Base-by-base conservation (phyloP, 2,329 filamentous ascomycete genomes). In the Cryoendolithus antarcticus region DNA sequence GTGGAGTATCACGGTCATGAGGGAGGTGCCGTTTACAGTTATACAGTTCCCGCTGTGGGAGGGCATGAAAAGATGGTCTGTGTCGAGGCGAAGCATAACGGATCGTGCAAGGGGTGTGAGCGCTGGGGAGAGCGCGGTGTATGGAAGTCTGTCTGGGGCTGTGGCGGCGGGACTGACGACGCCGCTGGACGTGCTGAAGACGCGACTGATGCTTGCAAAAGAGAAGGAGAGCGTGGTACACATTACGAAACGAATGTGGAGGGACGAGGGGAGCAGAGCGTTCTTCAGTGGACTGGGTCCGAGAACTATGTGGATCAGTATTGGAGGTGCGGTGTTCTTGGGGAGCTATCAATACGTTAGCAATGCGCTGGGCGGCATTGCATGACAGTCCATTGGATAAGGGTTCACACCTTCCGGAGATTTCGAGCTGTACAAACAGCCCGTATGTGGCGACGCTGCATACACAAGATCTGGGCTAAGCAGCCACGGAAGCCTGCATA, bases 31-130 rank as follows among this genome's bases (percentile, higher is more conserved):
- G 3, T 98, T 98, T 56, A 96, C 93, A 2, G 80, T 95, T 7
- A 82, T 98, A 46, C 91, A 98, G 62, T 98, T 98, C 59, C 91
- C 91, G 34, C 72, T 98, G 46, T 98, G 91, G 91, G 91, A 98
- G 64, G 77, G 73, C 4, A 74, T 96, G 71, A 96, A 95, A 71
- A 69, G 70, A 32, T 84, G 75, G 72, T 70, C 77, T 4, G 62
- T 71, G 32, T 59, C 53, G 42, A 52, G 35, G 28, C 60, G 67
- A 34, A 37, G 30, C 4, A 38, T 44, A 1, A 44, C 45, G 2
- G 44, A 37, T 3, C 49, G 47, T 10, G 50, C 55, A 2, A 49
- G 44, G 1, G 60, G 69, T 28, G 67, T 91, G 2, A 72, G 77
- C 10, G 86, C 82, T 0, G 63, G 72, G 2, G 86, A 94, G 64